Evolutionary conservation across 805 yeast species (phyloP).

Genomic region (Ogataea pignaliae): DNA sequence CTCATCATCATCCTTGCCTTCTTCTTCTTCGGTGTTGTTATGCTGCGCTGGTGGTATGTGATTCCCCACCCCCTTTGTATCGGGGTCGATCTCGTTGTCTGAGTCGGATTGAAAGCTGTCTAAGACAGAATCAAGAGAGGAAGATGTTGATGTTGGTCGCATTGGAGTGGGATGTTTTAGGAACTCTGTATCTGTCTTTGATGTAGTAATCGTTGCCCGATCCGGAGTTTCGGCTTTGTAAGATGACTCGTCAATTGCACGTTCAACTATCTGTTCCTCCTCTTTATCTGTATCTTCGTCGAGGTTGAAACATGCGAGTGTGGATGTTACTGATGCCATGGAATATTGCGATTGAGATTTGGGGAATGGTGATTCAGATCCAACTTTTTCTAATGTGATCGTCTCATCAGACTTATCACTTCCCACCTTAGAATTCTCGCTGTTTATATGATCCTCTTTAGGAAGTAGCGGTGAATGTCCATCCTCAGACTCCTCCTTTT

Average conservation of each 20-base stretch:
- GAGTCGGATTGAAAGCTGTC: constrained; percentile 18
- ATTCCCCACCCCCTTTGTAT: too few species aligned
- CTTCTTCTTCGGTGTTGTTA: too few species aligned
- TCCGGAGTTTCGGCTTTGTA: too few species aligned
- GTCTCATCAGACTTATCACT: constrained; percentile 8
- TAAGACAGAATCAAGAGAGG: constrained; percentile 26
- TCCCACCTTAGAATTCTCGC: background rate
- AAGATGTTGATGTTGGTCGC: constrained; percentile 17
- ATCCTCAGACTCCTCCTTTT: constrained; percentile 1
- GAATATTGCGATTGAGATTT: constrained; percentile 16
- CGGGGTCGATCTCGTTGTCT: constrained; percentile 7
- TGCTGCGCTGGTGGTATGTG: too few species aligned
- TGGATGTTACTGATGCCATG: constrained; percentile 28
- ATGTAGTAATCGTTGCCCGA: background rate
- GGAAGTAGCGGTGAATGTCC: constrained; percentile 6
- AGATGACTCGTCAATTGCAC: background rate
- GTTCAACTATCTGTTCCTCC: constrained; percentile 1
- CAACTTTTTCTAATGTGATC: background rate
- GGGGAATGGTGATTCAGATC: background rate
- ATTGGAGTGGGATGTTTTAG: constrained; percentile 23
- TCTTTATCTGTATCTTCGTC: constrained; percentile 13
- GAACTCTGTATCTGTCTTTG: background rate
- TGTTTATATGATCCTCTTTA: too few species aligned
- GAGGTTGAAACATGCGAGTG: constrained; percentile 32
- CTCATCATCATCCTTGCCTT: constrained; percentile 1